Conservation (phyloP, 345 rosid genomes). For the Eucalyptus victrix region DNA sequence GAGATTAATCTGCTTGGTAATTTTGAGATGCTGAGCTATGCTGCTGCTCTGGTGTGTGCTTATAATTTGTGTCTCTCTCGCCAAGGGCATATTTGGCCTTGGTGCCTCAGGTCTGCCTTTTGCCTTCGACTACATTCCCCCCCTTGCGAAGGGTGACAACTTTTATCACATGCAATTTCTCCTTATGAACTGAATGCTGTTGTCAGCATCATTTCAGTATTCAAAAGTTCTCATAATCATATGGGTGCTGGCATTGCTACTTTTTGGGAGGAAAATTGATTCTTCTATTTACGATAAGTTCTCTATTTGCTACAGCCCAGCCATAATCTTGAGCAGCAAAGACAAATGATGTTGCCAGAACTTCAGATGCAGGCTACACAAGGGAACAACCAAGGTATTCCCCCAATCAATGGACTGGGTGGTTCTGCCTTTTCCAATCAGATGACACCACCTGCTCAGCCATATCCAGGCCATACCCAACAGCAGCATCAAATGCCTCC, state of each 20-base stretch:
- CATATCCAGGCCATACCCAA: slow-evolving; percentile 63
- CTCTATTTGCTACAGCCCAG: slow-evolving; percentile 30
- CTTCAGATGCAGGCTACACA: slow-evolving; percentile 69
- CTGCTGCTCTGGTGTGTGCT: not conserved
- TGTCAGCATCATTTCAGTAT: not conserved
- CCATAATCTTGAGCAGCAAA: slow-evolving; percentile 40
- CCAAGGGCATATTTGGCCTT: not conserved
- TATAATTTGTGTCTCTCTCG: not conserved
- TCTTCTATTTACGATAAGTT: not conserved
- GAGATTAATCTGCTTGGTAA: not conserved
- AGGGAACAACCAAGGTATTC: slow-evolving; percentile 52
- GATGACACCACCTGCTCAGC: slow-evolving; percentile 51
- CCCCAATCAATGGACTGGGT: slow-evolving; percentile 60
- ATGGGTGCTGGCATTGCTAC: not conserved
- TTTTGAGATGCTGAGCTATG: not conserved
- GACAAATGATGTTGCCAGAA: slow-evolving; percentile 48
- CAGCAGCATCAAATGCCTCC: slow-evolving; percentile 57
- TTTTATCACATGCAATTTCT: not conserved
- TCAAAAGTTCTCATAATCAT: not conserved
- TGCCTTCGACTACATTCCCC: not conserved
- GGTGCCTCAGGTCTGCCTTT: not conserved
- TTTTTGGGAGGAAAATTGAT: not conserved
- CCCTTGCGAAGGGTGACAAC: not conserved
- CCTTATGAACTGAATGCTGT: not conserved
- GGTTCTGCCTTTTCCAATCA: slow-evolving; percentile 67